Conservation (phyloP, 805 yeast species). For the Wickerhamiella sorbophila region DNA sequence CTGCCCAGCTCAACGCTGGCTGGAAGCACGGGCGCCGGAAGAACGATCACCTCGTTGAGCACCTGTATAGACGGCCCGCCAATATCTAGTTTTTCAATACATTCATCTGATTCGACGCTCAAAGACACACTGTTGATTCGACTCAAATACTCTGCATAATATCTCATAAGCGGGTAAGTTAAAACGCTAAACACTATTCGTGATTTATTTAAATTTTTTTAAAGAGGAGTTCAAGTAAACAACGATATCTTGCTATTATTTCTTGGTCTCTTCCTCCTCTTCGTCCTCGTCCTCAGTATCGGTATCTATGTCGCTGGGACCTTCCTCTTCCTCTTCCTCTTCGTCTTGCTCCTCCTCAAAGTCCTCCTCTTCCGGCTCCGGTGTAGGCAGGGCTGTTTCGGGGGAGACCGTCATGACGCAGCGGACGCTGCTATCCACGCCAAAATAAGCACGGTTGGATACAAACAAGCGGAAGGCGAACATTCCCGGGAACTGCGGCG, state of each 20-base stretch:
- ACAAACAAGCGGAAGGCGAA: conserved; percentile 56
- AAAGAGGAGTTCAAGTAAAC: no score
- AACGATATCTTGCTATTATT: not conserved
- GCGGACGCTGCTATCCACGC: conserved; percentile 63
- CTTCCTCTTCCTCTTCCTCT: conserved; percentile 32
- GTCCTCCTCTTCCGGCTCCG: conserved; percentile 24
- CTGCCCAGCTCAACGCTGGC: no score
- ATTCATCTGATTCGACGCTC: no score
- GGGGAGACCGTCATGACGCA: conserved; percentile 46
- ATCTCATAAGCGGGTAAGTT: conserved; percentile 9
- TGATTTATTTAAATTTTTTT: no score
- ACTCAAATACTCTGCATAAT: conserved; percentile 18
- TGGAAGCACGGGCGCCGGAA: no score
- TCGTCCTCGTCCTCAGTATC: conserved; percentile 56
- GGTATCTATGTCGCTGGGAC: conserved; percentile 35
- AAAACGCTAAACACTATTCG: no score
- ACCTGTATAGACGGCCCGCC: no score
- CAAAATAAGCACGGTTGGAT: conserved; percentile 66
- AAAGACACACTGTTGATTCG: conserved; percentile 13
- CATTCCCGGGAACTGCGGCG: conserved; percentile 59
- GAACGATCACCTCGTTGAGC: no score
- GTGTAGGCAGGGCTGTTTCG: conserved; percentile 27
- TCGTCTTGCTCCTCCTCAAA: conserved; percentile 24
- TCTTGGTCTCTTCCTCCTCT: conserved; percentile 23
- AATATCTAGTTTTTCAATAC: no score